These are phyloP conservation scores for Penicillium vulpinum DNA, from an alignment of 2,329 filamentous ascomycete species.

Conservation along the genomic window DNA sequence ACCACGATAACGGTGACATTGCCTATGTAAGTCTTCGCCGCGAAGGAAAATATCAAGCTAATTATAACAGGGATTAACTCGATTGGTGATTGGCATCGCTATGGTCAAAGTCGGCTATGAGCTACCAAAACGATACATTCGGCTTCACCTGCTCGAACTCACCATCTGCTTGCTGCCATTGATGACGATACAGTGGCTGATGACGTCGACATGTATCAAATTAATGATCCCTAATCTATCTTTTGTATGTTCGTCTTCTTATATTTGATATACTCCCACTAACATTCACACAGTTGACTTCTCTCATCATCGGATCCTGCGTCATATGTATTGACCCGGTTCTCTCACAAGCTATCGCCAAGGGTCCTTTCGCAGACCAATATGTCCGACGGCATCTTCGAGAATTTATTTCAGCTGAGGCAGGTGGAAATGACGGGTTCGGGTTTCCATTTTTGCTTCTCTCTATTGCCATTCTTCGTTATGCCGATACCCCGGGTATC, in stretches of 20 bases:
- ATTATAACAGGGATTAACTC: slow-evolving; percentile 46
- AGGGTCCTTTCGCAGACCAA: slow-evolving; percentile 63
- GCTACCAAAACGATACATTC: slow-evolving; percentile 58
- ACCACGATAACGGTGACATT: slow-evolving; percentile 40
- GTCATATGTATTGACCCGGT: slow-evolving; percentile 64
- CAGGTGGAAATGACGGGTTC: slow-evolving; percentile 63
- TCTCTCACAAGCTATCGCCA: slow-evolving; percentile 63
- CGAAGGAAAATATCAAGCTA: slow-evolving; percentile 1
- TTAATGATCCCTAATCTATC: slow-evolving; percentile 57
- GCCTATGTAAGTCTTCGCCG: slow-evolving; percentile 39
- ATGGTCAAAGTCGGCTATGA: slow-evolving; percentile 65
- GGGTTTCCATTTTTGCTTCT: slow-evolving; percentile 63
- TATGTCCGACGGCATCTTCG: slow-evolving; percentile 59
- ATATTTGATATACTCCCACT: neutral
- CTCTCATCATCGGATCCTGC: slow-evolving; percentile 60
- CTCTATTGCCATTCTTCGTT: slow-evolving; percentile 58
- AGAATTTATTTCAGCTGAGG: slow-evolving; percentile 63
- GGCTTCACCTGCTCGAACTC: slow-evolving; percentile 54
- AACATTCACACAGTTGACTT: slow-evolving; percentile 42
- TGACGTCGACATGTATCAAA: slow-evolving; percentile 57
- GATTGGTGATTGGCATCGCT: slow-evolving; percentile 64
- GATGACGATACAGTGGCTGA: slow-evolving; percentile 65
- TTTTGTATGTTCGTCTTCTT: slow-evolving; percentile 30
- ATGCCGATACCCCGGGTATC: slow-evolving; percentile 45
- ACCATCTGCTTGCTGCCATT: slow-evolving; percentile 57